Evolutionary conservation across 768 basidiomycete genomes (phyloP), one percentile per base, ranked within the genome.

Genomic region (Bullera alba): DNA sequence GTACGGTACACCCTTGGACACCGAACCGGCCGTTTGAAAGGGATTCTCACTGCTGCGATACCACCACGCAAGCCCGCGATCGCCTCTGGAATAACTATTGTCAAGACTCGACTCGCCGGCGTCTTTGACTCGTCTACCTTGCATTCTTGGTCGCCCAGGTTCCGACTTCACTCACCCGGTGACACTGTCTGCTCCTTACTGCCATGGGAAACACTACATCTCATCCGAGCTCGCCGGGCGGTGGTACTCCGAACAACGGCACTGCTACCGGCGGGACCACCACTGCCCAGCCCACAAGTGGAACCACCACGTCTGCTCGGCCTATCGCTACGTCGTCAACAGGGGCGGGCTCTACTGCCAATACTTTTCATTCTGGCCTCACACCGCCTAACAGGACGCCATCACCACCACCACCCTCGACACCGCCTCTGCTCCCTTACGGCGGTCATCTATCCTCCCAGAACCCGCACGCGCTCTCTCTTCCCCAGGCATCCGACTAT

Each of bases 401-500:
- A 19, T 62, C 63, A 19, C 63, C 63, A 16, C 60, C 67, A 12
- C 51, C 67, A 14, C 68, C 67, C 6, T 37, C 53, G 10, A 72
- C 70, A 1, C 70, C 70, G 0, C 45, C 65, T 5, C 58, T 66
- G 4, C 45, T 72, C 5, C 61, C 69, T 23, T 59, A 63, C 44
- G 70, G 60, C 8, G 70, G 70, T 10, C 70, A 72, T 49, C 52
- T 72, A 6, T 57, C 62, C 23, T 66, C 70, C 1, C 68, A 72
- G 41, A 69, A 69, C 28, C 65, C 61, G 1, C 69, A 68, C 28
- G 62, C 68, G 4, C 55, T 67, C 23, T 53, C 64, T 0, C 62
- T 58, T 41, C 60, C 61, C 10, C 66, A 68, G 25, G 56, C 53
- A 17, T 79, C 80, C 66, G 92, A 96, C 75, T 96, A 90, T 84